Evolutionary conservation across 163 green algal genomes (phyloP).

Genomic region (Chlamydomonas reinhardtii): DNA sequence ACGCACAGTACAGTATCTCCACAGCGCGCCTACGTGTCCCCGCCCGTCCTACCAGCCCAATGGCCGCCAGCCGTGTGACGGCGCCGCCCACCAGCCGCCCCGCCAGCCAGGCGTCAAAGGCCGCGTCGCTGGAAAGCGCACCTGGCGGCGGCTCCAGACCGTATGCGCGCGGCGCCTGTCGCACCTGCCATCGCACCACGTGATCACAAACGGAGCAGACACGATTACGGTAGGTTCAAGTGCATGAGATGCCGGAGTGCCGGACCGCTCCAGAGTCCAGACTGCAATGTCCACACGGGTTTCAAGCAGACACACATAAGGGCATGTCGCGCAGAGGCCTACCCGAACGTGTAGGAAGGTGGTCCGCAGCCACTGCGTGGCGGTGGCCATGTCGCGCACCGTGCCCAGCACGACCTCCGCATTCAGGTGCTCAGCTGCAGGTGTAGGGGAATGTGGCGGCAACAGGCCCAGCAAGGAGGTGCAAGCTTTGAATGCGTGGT

Average conservation of each 20-base stretch:
- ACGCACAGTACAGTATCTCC: no score
- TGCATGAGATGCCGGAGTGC: no score
- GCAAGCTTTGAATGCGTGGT: no score
- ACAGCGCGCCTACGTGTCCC: no score
- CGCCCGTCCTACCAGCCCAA: constrained; percentile 73
- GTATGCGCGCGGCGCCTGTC: constrained; percentile 57
- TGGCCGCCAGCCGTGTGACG: constrained; percentile 61
- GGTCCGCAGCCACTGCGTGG: constrained; percentile 88
- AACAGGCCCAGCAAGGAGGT: no score
- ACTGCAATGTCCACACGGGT: no score
- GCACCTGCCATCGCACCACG: constrained; percentile 50
- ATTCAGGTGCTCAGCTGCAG: constrained; percentile 87
- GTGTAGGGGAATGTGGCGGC: no score
- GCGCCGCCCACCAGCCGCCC: constrained; percentile 56
- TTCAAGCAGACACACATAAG: no score
- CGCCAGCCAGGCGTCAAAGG: constrained; percentile 61
- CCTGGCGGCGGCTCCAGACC: constrained; percentile 45
- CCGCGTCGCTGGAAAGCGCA: neutral
- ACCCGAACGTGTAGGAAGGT: constrained; percentile 93
- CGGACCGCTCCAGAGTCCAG: no score
- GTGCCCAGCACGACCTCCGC: constrained; percentile 87
- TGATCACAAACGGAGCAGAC: no score
- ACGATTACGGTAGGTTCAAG: no score
- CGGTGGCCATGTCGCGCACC: constrained; percentile 76
- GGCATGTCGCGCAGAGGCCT: no score